phyloP scores from a whole-genome alignment of 768 basidiomycete species.

The Phlebiopsis flavidoalba region DNA sequence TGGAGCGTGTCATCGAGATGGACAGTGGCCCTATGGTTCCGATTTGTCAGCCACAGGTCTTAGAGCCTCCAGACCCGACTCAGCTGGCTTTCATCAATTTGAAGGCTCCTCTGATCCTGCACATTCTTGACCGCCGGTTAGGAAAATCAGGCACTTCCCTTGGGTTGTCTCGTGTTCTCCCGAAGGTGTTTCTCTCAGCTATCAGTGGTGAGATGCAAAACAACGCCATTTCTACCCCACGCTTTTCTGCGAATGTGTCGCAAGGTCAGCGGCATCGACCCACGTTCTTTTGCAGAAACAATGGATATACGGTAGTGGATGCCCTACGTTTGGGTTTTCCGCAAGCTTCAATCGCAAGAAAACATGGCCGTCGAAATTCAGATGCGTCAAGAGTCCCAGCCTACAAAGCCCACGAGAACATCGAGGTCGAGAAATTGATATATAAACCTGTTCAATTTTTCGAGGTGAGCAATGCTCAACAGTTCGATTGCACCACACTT shows the following conservation, averaged over 20 bases:
- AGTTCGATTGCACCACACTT: background rate
- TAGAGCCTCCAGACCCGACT: slow-evolving; percentile 79
- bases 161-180: slow-evolving; percentile 90
- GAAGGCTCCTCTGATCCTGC: slow-evolving; percentile 92
- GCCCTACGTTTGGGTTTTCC: slow-evolving; percentile 84
- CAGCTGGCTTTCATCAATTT: slow-evolving; percentile 86
- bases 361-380: slow-evolving; percentile 94
- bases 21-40: slow-evolving; percentile 90
- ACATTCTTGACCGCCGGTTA: slow-evolving; percentile 90
- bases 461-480: slow-evolving; percentile 48
- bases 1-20: slow-evolving; percentile 83
- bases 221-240: slow-evolving; percentile 83
- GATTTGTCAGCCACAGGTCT: slow-evolving; percentile 83
- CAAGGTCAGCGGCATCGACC: slow-evolving; percentile 90
- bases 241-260: slow-evolving; percentile 88
- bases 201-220: slow-evolving; percentile 86
- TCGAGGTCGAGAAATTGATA: slow-evolving; percentile 59
- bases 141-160: slow-evolving; percentile 94
- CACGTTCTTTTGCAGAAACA: slow-evolving; percentile 93
- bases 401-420: slow-evolving; percentile 55
- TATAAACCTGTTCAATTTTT: slow-evolving; percentile 85
- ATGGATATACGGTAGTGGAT: slow-evolving; percentile 98
- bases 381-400: slow-evolving; percentile 90
- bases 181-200: slow-evolving; percentile 91
- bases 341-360: slow-evolving; percentile 96